These are phyloP conservation scores for Trichoderma sp. DNA, from an alignment of 2,329 filamentous ascomycete genomes.

Conservation along the genomic window DNA sequence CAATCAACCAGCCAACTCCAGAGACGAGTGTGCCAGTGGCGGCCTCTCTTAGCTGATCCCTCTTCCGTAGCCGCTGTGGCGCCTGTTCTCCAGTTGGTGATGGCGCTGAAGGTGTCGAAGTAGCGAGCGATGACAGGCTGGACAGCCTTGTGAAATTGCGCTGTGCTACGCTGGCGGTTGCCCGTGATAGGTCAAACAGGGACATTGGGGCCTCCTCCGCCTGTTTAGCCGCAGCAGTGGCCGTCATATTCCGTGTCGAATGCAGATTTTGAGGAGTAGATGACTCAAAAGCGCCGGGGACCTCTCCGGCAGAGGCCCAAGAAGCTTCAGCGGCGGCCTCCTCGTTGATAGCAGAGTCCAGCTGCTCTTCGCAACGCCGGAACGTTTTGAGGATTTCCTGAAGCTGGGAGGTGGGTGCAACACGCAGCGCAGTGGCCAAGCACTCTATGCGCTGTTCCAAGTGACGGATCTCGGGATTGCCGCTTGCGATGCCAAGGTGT, in stretches of 20 bases:
- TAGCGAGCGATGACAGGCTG: conserved; percentile 44
- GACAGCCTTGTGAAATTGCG: conserved; percentile 59
- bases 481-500: conserved; percentile 60
- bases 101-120: conserved; percentile 11
- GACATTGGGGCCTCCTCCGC: conserved; percentile 63
- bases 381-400: conserved; percentile 76
- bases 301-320: conserved; percentile 68
- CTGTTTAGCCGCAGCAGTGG: conserved; percentile 38
- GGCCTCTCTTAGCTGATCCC: conserved; percentile 69
- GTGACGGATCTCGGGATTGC: conserved; percentile 65
- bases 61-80: conserved; percentile 59
- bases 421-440: conserved; percentile 70
- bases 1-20: conserved; percentile 68
- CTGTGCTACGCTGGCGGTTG: conserved; percentile 60
- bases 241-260: conserved; percentile 37
- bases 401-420: conserved; percentile 69
- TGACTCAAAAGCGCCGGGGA: conserved; percentile 56
- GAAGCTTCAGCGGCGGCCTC: conserved; percentile 69
- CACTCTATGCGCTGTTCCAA: conserved; percentile 82
- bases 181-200: conserved; percentile 63
- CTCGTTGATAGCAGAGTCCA: conserved; percentile 64
- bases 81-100: conserved; percentile 29
- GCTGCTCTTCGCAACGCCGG: conserved; percentile 76
- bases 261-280: conserved; percentile 31
- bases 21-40: conserved; percentile 68